These are phyloP conservation scores for Trichoderma lentiforme DNA, from an alignment of 2,329 filamentous ascomycete species.

Conservation along the genomic window DNA sequence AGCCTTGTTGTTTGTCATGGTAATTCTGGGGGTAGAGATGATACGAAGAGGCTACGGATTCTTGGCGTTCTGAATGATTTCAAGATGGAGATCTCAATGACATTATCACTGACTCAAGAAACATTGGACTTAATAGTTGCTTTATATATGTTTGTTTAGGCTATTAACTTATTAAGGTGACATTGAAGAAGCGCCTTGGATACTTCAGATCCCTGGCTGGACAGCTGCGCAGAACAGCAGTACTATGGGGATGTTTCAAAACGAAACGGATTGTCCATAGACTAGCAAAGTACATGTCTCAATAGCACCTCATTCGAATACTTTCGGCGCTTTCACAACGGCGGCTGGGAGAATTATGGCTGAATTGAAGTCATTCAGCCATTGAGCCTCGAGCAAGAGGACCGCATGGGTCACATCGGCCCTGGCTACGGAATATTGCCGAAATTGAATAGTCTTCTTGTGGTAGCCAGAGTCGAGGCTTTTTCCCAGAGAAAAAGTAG, in stretches of 20 bases:
- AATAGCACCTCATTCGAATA: background rate
- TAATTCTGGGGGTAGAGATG: background rate
- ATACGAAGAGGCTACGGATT: background rate
- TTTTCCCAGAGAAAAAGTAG: background rate
- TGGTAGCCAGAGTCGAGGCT: background rate
- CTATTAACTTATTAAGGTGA: background rate
- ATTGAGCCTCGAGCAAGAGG: background rate
- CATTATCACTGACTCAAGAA: background rate
- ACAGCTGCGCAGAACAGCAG: background rate
- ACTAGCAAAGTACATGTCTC: background rate
- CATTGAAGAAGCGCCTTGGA: background rate
- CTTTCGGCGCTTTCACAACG: background rate
- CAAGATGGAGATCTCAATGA: background rate
- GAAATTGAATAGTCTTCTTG: background rate
- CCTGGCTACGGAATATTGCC: background rate
- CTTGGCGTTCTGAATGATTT: background rate
- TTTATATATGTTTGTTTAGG: constrained; percentile 6
- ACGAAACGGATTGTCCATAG: background rate
- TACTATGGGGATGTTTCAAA: background rate
- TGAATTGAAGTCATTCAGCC: constrained; percentile 4
- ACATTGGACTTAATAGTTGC: background rate
- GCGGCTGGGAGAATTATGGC: background rate
- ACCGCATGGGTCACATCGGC: background rate
- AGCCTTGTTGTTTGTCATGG: background rate
- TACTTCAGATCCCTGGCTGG: background rate